Evolutionary conservation across 768 basidiomycete genomes (phyloP), one percentile per base, ranked within the genome.

Genomic region (Lactifluus echinatus): DNA sequence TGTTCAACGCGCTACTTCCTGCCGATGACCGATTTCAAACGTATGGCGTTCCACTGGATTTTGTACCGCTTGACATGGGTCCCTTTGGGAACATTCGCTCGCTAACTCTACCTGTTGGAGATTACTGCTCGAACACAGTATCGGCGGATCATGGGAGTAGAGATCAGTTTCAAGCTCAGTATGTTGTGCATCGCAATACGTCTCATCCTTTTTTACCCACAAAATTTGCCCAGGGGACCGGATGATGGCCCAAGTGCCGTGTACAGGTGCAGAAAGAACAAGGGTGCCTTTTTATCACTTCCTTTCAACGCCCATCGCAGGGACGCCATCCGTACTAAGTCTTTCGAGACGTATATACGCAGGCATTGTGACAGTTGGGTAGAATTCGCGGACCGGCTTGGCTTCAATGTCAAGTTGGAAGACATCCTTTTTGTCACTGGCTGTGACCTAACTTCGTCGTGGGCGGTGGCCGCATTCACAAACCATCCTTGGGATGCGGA

Each of bases 391-490:
- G 4, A 29, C 24, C 0, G 6, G 17, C 39, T 48, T 1, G 19
- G 45, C 8, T 51, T 51, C 8, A 52, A 42, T 17, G 50, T 55
- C 50, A 47, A 37, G 42, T 26, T 61, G 21, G 62, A 61, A 21
- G 59, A 63, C 28, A 48, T 63, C 19, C 46, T 63, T n/a, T 49
- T 63, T 0, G 60, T 63, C 50, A 63, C 62, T 15, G 59, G 62
- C 11, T 63, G 62, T 24, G 62, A 63, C 43, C 28, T 45, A 6
- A 61, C 62, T 23, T 49, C 33, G 5, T 51, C 62, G 1, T 63
- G 62, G 62, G 62, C 62, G 19, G 46, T 57, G 50, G 62, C 62
- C n/a, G 47, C 59, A 12, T 61, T 63, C 52, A 42, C 17, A 8
- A 50, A 56, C 39, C 21, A 33, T 36, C 33, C 53, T 2, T 47